phyloP scores from a whole-genome alignment of 2,329 filamentous ascomycete species.

The Colletotrichum agaves region DNA sequence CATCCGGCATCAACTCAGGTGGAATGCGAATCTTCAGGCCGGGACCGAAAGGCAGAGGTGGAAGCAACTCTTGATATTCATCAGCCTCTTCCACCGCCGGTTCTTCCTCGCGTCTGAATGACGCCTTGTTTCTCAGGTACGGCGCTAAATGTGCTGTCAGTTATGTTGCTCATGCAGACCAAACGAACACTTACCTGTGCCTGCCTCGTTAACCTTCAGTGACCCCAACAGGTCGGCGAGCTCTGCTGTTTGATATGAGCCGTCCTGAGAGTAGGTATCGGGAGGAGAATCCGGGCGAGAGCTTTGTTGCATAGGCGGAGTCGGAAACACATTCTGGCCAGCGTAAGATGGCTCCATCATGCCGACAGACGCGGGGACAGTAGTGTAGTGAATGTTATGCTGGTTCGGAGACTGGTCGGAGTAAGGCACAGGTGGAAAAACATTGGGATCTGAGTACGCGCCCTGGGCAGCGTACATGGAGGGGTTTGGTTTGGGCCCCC shows the following conservation, averaged over 20 bases:
- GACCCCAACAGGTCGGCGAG: conserved; percentile 85
- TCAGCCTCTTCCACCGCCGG: conserved; percentile 77
- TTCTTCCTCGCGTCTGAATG: conserved; percentile 63
- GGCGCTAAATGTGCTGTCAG: conserved; percentile 69
- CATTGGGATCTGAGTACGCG: conserved; percentile 58
- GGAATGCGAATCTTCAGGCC: conserved; percentile 88
- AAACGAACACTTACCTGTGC: conserved; percentile 72
- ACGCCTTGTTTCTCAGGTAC: conserved; percentile 77
- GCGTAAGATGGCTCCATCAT: conserved; percentile 64
- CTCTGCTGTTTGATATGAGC: conserved; percentile 73
- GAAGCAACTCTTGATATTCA: conserved; percentile 77
- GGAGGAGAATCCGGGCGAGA: conserved; percentile 55
- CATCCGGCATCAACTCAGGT: conserved; percentile 90
- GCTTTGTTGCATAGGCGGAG: conserved; percentile 60
- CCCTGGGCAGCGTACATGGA: conserved; percentile 61
- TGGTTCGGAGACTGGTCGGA: conserved; percentile 54
- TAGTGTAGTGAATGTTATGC: conserved; percentile 63
- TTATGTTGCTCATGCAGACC: background rate
- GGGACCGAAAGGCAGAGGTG: conserved; percentile 73
- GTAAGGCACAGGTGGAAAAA: conserved; percentile 62
- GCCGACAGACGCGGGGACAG: conserved; percentile 59
- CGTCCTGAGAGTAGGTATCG: conserved; percentile 67
- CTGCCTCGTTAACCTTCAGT: conserved; percentile 86
- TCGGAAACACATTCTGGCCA: conserved; percentile 62
- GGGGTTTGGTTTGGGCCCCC: conserved; percentile 52